Base-by-base conservation (phyloP, 805 yeast genomes). In the Cyberlindnera maritima region DNA sequence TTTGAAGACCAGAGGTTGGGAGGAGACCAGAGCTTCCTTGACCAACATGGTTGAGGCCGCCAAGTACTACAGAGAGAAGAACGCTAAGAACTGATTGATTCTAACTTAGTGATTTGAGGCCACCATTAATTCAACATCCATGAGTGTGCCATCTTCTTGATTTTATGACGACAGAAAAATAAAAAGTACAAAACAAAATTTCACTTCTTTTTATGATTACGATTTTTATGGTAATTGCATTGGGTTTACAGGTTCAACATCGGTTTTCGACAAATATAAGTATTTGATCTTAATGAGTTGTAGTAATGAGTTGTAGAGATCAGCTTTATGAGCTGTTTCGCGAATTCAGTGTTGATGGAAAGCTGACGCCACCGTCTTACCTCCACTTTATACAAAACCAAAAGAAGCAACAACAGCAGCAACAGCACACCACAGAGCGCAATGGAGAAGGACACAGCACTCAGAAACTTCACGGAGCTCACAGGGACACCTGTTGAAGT, bases 1-100 rank as follows among this genome's bases (percentile, higher is more conserved):
- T 83, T 84, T 94, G 75, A 94, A 94, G 88, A 94, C 99, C 73
- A 91, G 99, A 85, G 96, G 96, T 64, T 94, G 99, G 99, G 89
- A 87, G 64, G 99, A 94, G 83, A 88, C 92, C 65, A 89, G 77
- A 70, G 90, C 84, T 68, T 89, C 96, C 66, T 85, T 94, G 75
- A 88, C 96, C 73, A 88, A 94, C 79, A 94, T 94, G 99, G 98
- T 94, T 71, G 94, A 87, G 61, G 98, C 99, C 68, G 98, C 98
- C 68, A 92, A 94, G 82, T 81, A 80, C 76, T 92, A 79, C 96
- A 88, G 95, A 71, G 80, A 72, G 64, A 72, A 55, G 50, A 44
- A 55, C 50, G 53, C 58, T 35, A 52, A 56, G 46, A 46, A 54
- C 40, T 41, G 38, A 46, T 39, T 29, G 41, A 29, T 39, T 39